Evolutionary conservation across 2,329 filamentous ascomycete species (phyloP), one percentile per base, ranked within the genome.

Genomic region (Lasiodiplodia theobromae): DNA sequence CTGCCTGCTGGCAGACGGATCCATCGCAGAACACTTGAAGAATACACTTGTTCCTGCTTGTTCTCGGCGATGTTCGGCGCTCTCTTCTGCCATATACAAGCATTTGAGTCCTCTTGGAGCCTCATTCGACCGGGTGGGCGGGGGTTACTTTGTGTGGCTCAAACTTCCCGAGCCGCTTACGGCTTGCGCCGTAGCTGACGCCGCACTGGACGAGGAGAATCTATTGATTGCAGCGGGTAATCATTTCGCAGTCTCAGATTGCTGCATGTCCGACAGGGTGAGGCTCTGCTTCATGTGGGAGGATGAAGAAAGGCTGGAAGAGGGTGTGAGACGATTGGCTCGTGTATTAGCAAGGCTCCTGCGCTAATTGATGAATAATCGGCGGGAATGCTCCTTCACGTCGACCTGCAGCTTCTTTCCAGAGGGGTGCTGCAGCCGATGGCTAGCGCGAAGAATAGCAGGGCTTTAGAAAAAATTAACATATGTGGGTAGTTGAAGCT

Each of bases 81-180:
- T 95, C 75, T 82, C 89, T 70, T 73, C 78, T 2, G 88, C 90
- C 0, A 86, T 96, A 28, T 75, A 84, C 47, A 76, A 84, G 62
- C 77, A 90, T 60, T 82, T 96, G 1, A 74, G 84, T 0, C 90
- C 91, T 0, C 80, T 92, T 0, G 91, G 90, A 1, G 86, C 92
- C 12, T 23, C 56, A 3, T 21, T 44, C 31, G 56, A 38, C 21
- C 12, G 11, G 16, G 56, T 23, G 18, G 18, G 8, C 4, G 94
- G 94, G 0, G 94, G 94, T 0, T 97, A 95, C 77, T 97, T 97
- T 77, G 82, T 96, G 57, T 97, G 93, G 93, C 79, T 96, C 34
- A 85, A 83, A 1, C 78, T 96, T 4, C 89, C 90, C 0, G 70
- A 77, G 71, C 66, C 75, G 52, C 80, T 91, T 66, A 82, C 84